Evolutionary conservation across 768 basidiomycete genomes (phyloP).

Genomic region (Cyathus striatus): DNA sequence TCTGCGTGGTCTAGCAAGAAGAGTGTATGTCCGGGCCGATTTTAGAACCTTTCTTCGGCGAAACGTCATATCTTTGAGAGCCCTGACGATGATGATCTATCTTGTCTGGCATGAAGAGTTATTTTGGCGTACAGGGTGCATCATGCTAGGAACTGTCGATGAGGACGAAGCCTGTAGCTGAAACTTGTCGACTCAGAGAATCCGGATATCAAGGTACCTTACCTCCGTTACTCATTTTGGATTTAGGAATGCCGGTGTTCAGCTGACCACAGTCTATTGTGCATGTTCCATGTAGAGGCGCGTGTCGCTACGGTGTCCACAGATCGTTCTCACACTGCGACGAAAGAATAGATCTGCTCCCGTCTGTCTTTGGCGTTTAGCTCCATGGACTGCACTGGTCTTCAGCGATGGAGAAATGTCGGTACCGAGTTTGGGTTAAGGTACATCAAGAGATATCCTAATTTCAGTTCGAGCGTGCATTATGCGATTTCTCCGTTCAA

Average conservation of each 20-base stretch:
- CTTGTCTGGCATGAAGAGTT: background rate
- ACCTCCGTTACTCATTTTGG: no score
- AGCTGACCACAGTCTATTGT: no score
- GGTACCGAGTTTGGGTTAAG: background rate
- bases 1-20: background rate
- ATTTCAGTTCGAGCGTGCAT: background rate
- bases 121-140: background rate
- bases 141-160: background rate
- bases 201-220: no score
- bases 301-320: no score
- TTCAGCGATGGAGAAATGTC: conserved; percentile 1
- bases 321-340: no score
- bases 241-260: no score
- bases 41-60: conserved; percentile 8
- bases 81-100: background rate
- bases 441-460: background rate
- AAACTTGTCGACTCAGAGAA: no score
- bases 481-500: background rate
- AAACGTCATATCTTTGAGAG: conserved; percentile 2
- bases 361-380: background rate
- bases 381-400: background rate
- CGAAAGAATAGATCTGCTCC: no score
- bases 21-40: background rate
- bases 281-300: no score
- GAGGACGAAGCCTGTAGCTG: no score